A percentile compares a stretch with the other conserved stretches of the same genome.
These are phyloP conservation scores for Diaporthe ilicicola DNA, from an alignment of 2,329 filamentous ascomycete species.

Conservation along the genomic window DNA sequence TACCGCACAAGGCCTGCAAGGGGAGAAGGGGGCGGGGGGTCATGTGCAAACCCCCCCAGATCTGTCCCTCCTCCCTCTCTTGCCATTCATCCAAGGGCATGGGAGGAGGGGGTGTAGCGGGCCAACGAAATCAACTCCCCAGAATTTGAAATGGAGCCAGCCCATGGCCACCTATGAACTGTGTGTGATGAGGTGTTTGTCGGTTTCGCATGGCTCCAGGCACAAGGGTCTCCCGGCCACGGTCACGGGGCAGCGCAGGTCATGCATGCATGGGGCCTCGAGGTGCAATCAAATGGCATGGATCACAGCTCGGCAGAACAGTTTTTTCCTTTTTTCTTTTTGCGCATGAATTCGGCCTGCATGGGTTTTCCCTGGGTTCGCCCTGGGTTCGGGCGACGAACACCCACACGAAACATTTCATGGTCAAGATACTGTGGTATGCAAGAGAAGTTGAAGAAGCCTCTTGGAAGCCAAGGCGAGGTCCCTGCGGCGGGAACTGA, in stretches of 20 bases:
- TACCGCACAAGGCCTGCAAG: too few relatives aligned
- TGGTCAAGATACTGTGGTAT: too few relatives aligned
- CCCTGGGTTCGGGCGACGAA: too few relatives aligned
- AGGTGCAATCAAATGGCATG: not conserved
- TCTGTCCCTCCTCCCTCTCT: too few relatives aligned
- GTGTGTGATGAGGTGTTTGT: not conserved
- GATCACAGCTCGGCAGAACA: not conserved
- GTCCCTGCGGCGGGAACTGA: not conserved
- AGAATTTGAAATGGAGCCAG: slow-evolving; percentile 1
- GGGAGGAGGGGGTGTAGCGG: not conserved
- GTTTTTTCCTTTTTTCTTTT: too few relatives aligned
- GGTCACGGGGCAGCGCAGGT: not conserved
- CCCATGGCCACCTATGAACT: not conserved
- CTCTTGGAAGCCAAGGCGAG: not conserved
- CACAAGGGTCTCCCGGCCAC: not conserved
- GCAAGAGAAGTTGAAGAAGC: not conserved
- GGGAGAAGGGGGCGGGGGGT: too few relatives aligned
- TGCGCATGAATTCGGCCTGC: not conserved
- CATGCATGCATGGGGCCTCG: not conserved
- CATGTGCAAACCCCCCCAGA: too few relatives aligned
- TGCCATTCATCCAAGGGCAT: not conserved
- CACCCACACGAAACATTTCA: not conserved
- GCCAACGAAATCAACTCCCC: not conserved
- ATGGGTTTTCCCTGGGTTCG: not conserved
- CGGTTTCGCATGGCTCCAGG: not conserved